Evolutionary conservation across 129 eudicot genomes (phyloP).

Genomic region (Deinandra increscens): DNA sequence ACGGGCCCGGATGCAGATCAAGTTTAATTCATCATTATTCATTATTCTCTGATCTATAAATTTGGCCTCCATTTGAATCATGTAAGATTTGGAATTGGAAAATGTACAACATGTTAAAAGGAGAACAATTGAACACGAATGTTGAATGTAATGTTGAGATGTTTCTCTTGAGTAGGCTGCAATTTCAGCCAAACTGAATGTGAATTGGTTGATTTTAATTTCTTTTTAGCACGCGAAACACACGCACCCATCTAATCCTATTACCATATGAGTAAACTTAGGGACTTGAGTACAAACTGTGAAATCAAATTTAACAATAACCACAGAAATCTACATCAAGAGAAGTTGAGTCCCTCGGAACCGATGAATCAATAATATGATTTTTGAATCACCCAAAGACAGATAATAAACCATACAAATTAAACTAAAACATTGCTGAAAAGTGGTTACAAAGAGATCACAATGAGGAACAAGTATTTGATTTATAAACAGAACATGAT

Average conservation of each 20-base stretch:
- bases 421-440: constrained; percentile 8
- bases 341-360: neutral
- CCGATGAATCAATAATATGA: neutral
- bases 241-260: too few relatives aligned
- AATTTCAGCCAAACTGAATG: neutral
- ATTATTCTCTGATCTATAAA: neutral
- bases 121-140: too few relatives aligned
- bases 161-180: neutral
- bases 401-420: neutral
- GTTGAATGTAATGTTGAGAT: constrained; percentile 2
- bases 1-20: constrained; percentile 27
- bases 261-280: too few relatives aligned
- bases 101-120: neutral
- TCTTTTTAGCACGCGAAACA: too few relatives aligned
- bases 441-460: neutral
- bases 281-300: neutral
- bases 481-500: constrained; percentile 66
- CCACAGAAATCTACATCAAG: neutral
- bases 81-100: neutral
- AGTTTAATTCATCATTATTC: constrained; percentile 20
- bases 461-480: constrained; percentile 3
- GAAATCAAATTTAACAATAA: neutral
- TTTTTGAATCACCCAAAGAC: constrained; percentile 11
- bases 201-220: neutral
- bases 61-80: neutral